phyloP scores from a whole-genome alignment of 106 monocot genomes.

The Allium cepa region DNA sequence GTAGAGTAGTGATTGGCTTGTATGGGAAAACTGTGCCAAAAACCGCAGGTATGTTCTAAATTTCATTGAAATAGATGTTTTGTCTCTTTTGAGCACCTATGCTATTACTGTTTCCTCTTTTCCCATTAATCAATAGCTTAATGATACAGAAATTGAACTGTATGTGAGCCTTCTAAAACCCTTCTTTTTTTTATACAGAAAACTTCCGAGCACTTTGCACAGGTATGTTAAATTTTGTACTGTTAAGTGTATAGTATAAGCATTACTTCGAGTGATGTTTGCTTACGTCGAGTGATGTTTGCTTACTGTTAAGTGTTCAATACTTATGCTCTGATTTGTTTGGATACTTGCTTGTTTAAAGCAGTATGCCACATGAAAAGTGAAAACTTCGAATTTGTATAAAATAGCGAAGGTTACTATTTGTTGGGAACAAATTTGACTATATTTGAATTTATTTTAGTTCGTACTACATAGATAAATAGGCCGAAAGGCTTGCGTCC shows the following conservation, averaged over 20 bases:
- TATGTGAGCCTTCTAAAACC: background rate
- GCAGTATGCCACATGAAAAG: too few species aligned
- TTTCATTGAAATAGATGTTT: background rate
- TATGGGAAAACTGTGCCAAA: slow-evolving; percentile 93
- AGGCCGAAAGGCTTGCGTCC: too few species aligned
- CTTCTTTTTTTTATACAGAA: slow-evolving; percentile 40
- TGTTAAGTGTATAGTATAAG: background rate
- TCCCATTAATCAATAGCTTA: background rate
- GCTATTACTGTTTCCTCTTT: background rate
- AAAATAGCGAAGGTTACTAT: too few species aligned
- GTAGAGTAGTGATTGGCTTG: slow-evolving; percentile 79
- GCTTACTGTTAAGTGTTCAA: too few species aligned
- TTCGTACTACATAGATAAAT: too few species aligned
- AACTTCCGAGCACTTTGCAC: slow-evolving; percentile 98
- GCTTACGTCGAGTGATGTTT: background rate
- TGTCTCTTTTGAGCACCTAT: background rate
- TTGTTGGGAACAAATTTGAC: too few species aligned
- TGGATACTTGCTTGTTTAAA: too few species aligned
- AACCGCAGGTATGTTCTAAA: slow-evolving; percentile 61
- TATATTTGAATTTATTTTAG: too few species aligned
- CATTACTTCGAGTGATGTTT: background rate
- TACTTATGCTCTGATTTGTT: too few species aligned
- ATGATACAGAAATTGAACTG: background rate
- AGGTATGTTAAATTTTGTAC: slow-evolving; percentile 35
- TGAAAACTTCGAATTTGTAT: too few species aligned